Evolutionary conservation across 2,329 filamentous ascomycete genomes (phyloP), one percentile per base, ranked within the genome.

Genomic region (Colletotrichum sp.): DNA sequence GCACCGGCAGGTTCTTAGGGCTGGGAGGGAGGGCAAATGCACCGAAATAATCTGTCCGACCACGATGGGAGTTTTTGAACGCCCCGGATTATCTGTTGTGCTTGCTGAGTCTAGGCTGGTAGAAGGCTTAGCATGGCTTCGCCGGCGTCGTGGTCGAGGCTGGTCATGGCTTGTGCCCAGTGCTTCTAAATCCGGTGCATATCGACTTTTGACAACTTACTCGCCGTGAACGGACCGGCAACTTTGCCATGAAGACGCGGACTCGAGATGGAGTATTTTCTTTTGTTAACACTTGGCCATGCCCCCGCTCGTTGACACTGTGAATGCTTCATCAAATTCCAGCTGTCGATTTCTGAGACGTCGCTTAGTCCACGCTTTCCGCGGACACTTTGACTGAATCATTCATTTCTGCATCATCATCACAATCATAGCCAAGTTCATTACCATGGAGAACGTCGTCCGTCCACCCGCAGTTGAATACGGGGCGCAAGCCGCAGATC

Each of bases 201-300:
- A 57, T 32, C n/a, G 48, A n/a, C 59, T 28, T 52, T 57, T 22
- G 24, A 22, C 30, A 26, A 10, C 48, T 73, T 57, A 59, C 44
- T 64, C 32, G 28, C 57, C 64, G 70, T 68, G 36, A 68, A 48
- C 39, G 70, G 68, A 70, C 68, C 68, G 68, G 57, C 18, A 59
- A 63, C 57, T 69, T 69, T 28, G 36, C 48, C 28, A 62, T 52
- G 52, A 26, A 18, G 9, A 52, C 44, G 10, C 22, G 22, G 22
- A 2, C 48, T 57, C 5, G 13, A 44, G n/a, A 39, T 62, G 22
- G 60, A n/a, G 18, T 8, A 26, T 63, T 66, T 32, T 26, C 32
- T 60, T 74, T 75, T 60, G 72, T 71, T 62, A 44, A 34, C 68
- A 36, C n/a, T 52, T 52, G n/a, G n/a, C 28, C 30, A 75, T 71